These are phyloP conservation scores for Vitis cinerea DNA, from an alignment of 164 flowering plant species.

Conservation along the genomic window DNA sequence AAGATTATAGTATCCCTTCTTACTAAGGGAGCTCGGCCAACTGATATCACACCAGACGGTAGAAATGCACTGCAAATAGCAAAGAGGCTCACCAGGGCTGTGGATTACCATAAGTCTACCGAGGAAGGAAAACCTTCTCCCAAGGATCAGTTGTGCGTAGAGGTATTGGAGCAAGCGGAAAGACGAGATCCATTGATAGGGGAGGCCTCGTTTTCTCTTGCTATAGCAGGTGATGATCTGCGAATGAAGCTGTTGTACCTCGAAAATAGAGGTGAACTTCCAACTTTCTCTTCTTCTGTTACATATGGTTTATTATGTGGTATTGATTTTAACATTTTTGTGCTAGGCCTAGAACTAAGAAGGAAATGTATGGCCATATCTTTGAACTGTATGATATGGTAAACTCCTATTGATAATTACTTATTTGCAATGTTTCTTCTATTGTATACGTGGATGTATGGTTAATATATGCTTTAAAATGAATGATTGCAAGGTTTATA, in stretches of 20 bases:
- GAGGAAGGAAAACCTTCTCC: constrained; percentile 72
- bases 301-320: neutral
- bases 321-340: too few species aligned
- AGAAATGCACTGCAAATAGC: constrained; percentile 88
- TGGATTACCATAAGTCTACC: constrained; percentile 44
- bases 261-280: constrained; percentile 83
- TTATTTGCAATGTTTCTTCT: too few species aligned
- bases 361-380: too few species aligned
- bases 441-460: too few species aligned
- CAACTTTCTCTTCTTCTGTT: neutral
- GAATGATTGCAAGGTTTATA: too few species aligned
- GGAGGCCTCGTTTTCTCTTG: constrained; percentile 85
- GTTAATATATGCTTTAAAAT: too few species aligned
- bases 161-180: constrained; percentile 91
- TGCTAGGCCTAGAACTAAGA: too few species aligned
- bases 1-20: constrained; percentile 81
- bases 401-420: too few species aligned
- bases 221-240: constrained; percentile 82
- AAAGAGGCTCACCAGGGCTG: constrained; percentile 67
- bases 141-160: constrained; percentile 80
- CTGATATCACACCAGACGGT: constrained; percentile 73
- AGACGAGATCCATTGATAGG: constrained; percentile 78
- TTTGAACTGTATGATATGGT: too few species aligned
- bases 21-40: constrained; percentile 77
- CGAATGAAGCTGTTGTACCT: constrained; percentile 72